Conservation (phyloP, 1,284 basidiomycete species). For the Trichosporon faecale region DNA sequence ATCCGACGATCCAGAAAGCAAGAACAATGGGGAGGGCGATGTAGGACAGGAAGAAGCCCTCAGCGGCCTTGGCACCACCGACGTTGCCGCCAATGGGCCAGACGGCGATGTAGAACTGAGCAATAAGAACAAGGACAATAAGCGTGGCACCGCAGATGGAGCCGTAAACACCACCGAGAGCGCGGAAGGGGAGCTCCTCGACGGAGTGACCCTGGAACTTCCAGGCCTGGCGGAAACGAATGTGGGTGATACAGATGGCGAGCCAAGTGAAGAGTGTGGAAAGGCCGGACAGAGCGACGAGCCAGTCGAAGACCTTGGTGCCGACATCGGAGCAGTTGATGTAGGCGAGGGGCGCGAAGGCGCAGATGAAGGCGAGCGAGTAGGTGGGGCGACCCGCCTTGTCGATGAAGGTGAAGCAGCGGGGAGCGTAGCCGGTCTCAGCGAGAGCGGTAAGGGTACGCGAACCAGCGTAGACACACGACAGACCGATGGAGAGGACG, state of each 20-base stretch:
- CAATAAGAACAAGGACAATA: conserved; percentile 43
- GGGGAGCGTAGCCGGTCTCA: conserved; percentile 55
- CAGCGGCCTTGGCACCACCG: conserved; percentile 38
- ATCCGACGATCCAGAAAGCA: conserved; percentile 44
- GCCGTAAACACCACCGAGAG: conserved; percentile 53
- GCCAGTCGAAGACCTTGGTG: conserved; percentile 50
- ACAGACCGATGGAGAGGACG: conserved; percentile 49
- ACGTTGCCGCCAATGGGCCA: conserved; percentile 22
- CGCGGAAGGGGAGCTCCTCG: conserved; percentile 54
- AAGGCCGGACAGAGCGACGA: conserved; percentile 56
- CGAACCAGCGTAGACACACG: conserved; percentile 49
- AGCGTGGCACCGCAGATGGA: conserved; percentile 52
- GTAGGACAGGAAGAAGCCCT: conserved; percentile 53
- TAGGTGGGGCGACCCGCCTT: conserved; percentile 56
- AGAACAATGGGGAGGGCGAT: conserved; percentile 50
- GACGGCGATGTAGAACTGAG: conserved; percentile 43
- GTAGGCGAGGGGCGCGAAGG: conserved; percentile 51
- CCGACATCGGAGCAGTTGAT: conserved; percentile 47
- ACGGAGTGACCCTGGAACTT: conserved; percentile 45
- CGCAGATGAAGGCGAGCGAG: conserved; percentile 51
- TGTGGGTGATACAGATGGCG: conserved; percentile 34
- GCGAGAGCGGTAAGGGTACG: conserved; percentile 48
- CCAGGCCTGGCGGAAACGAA: conserved; percentile 55
- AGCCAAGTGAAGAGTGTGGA: conserved; percentile 56
- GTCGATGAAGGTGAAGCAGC: conserved; percentile 55